Evolutionary conservation across 441 rosid species (phyloP), one percentile per base, ranked within the genome.

Genomic region (Pelargonium cotyledonis): DNA sequence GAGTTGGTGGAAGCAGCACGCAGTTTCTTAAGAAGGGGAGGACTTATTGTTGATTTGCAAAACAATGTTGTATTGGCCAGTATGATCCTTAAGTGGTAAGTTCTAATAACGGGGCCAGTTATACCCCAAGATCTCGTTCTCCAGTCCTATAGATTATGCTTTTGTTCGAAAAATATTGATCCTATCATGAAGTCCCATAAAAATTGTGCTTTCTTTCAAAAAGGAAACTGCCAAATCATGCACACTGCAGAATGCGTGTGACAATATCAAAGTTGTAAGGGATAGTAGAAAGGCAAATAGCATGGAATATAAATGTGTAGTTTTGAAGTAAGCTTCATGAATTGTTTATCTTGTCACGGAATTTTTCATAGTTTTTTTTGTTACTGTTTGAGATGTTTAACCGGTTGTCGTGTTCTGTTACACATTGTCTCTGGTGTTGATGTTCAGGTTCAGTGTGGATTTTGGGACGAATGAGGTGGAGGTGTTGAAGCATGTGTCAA

Each of bases 1-100:
- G 97, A 90, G 80, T 81, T 90, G 81, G 78, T 81, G 85, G 92
- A 83, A 38, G 84, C 92, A 70, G 89, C 94, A 77, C 76, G 72
- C 21, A 74, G 77, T 73, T 89, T 90, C 85, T 70, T 92, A 73
- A 81, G 87, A 71, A 76, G 82, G 44, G 96, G 96, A 63, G 98
- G 94, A 70, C 82, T 90, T 70, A 64, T 68, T n/a, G 73, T 88
- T 68, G 91, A 90, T 81, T 68, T 78, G 21, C 77, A 78, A 18
- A 78, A 75, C 67, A 85, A 80, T 70, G 86, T 79, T 76, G 90
- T 87, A 73, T 78, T 75, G 58, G 82, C 76, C 69, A 89, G 77
- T 75, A 85, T 83, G 79, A 85, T 89, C 75, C 83, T 92, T 19
- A 81, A 86, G 62, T 92, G 96, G 96, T 90, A 81, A 78, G 79